These are phyloP conservation scores for Colletotrichum ledebouriae DNA, from an alignment of 2,329 filamentous ascomycete species.

Conservation along the genomic window DNA sequence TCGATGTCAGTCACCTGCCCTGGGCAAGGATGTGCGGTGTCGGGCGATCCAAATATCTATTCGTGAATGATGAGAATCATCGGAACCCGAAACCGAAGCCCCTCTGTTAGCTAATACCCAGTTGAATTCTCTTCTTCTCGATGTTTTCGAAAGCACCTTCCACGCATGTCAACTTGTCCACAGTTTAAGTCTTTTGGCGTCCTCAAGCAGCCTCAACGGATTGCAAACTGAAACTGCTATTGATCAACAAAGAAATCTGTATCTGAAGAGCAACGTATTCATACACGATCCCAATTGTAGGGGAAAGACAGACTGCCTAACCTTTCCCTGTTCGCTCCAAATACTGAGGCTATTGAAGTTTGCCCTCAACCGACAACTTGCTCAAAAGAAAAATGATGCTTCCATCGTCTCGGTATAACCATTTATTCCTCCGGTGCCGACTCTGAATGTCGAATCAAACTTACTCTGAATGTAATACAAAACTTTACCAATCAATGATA, in stretches of 20 bases:
- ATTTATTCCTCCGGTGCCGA: neutral
- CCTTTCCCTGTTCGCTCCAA: neutral
- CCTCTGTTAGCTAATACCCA: too few relatives aligned
- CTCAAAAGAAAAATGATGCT: neutral
- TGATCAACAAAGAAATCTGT: neutral
- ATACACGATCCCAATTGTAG: slow-evolving; percentile 2
- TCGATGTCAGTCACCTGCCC: too few relatives aligned
- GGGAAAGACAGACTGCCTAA: neutral
- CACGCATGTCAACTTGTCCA: too few relatives aligned
- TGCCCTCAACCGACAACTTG: neutral
- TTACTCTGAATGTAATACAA: slow-evolving; percentile 7
- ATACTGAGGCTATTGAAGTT: neutral
- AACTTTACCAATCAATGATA: neutral
- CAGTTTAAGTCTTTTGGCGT: too few relatives aligned
- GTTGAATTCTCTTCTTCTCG: too few relatives aligned
- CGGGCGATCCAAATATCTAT: too few relatives aligned
- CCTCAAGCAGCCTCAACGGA: too few relatives aligned
- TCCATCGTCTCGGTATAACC: slow-evolving; percentile 1
- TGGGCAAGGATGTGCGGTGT: too few relatives aligned
- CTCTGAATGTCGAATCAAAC: slow-evolving; percentile 14
- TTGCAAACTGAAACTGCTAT: neutral
- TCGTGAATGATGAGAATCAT: too few relatives aligned
- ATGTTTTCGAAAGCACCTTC: too few relatives aligned
- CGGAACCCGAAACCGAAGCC: too few relatives aligned
- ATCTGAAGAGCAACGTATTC: neutral